Conservation (phyloP, 495 filamentous ascomycete genomes). For the Penicillium arizonense region DNA sequence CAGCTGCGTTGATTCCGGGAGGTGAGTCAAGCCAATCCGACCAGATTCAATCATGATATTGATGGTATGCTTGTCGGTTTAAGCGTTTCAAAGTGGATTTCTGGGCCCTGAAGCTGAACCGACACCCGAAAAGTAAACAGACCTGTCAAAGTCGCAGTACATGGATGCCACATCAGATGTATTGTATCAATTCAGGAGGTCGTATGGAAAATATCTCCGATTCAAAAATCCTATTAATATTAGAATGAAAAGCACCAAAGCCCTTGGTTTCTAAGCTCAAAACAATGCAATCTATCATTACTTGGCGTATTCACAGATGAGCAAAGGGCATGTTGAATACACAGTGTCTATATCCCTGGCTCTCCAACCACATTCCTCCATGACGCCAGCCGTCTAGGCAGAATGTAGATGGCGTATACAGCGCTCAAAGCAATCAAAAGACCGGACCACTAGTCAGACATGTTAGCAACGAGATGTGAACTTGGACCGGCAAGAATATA, state of each 20-base stretch:
- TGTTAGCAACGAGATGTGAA: constrained; percentile 16
- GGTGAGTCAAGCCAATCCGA: constrained; percentile 41
- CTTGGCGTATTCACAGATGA: constrained; percentile 12
- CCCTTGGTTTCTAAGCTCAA: not conserved
- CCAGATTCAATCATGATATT: not conserved
- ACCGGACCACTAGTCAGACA: constrained; percentile 60
- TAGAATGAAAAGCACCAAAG: not conserved
- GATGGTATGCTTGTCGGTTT: not conserved
- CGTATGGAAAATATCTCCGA: no score
- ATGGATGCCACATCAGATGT: no score
- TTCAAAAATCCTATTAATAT: not conserved
- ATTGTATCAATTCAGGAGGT: no score
- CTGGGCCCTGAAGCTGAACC: not conserved
- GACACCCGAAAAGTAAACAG: not conserved
- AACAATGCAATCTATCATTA: constrained; percentile 16
- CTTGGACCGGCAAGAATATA: not conserved
- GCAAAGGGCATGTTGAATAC: not conserved
- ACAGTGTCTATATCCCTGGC: constrained; percentile 61
- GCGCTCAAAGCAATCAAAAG: constrained; percentile 65
- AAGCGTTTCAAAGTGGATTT: constrained; percentile 5
- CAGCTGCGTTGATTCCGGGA: constrained; percentile 59
- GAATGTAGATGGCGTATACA: constrained; percentile 72
- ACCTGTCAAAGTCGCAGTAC: not conserved
- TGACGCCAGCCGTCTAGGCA: constrained; percentile 64
- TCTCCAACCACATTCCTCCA: constrained; percentile 68